Percentiles rank a stretch among this genome's conserved stretches.
Conservation (phyloP, 352 stramenopile species). For the Globisporangium mamillatum region DNA sequence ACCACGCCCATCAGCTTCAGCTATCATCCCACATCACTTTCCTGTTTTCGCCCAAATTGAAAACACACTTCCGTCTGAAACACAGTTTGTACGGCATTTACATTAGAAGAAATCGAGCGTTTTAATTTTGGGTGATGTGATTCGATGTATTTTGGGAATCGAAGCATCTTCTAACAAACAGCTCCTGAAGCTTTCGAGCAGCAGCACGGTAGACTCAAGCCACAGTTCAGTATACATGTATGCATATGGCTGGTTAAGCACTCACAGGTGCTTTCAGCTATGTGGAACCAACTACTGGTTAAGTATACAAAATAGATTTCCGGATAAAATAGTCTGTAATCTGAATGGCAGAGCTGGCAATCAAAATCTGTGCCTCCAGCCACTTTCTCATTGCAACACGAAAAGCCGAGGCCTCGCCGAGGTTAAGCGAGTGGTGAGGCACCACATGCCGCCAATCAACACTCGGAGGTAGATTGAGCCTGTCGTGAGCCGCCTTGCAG, state of each 20-base stretch:
- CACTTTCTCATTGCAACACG: not conserved
- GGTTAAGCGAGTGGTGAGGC: not conserved
- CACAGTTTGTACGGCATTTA: not conserved
- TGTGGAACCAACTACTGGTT: no score
- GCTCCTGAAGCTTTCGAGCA: not conserved
- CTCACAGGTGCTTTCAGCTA: not conserved
- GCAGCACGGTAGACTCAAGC: not conserved
- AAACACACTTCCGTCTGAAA: not conserved
- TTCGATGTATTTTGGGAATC: not conserved
- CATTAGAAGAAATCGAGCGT: not conserved
- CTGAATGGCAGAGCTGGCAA: no score
- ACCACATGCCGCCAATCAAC: not conserved
- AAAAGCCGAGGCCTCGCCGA: not conserved
- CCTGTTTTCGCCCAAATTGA: not conserved
- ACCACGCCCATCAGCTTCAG: not conserved
- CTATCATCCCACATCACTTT: not conserved
- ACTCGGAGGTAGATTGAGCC: not conserved
- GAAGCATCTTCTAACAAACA: constrained; percentile 1
- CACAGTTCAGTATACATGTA: not conserved
- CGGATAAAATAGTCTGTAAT: not conserved
- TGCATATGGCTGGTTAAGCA: not conserved
- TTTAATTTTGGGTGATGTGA: not conserved
- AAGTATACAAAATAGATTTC: not conserved
- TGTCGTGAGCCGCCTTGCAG: not conserved
- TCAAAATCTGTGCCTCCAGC: not conserved